phyloP scores from a whole-genome alignment of 305 asterid species.

The Solanum hybrid region DNA sequence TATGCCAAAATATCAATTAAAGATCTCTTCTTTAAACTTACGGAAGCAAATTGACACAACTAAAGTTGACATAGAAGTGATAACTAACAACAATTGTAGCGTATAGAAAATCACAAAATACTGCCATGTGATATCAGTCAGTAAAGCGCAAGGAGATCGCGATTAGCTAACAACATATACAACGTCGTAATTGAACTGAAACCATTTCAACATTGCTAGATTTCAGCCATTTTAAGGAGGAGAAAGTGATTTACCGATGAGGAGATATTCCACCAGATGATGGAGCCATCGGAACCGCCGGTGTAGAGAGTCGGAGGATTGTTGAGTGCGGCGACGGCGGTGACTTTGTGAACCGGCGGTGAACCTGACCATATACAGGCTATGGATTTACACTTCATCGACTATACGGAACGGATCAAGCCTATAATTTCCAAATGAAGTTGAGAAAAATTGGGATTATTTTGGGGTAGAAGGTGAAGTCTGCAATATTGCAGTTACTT shows the following conservation, averaged over 20 bases:
- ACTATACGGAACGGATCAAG: constrained; percentile 2
- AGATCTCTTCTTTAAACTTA: not conserved
- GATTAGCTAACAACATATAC: not conserved
- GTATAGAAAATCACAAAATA: not conserved
- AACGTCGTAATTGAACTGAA: not conserved
- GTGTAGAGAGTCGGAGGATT: constrained; percentile 84
- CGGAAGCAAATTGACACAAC: not conserved
- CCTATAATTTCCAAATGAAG: not conserved
- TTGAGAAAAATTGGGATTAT: not conserved
- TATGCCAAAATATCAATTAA: not conserved
- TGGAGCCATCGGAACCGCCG: constrained; percentile 98
- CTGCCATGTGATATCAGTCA: not conserved
- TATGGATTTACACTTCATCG: constrained; percentile 89
- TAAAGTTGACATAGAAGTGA: not conserved
- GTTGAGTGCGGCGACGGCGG: constrained; percentile 62
- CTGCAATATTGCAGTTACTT: not conserved
- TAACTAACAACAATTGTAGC: not conserved
- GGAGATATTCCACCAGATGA: constrained; percentile 88
- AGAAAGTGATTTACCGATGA: constrained; percentile 25
- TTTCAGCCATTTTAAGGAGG: not conserved
- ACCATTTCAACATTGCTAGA: not conserved
- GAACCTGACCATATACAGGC: constrained; percentile 96
- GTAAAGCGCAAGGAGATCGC: not conserved
- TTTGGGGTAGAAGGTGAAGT: not conserved
- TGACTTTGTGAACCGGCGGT: constrained; percentile 78